Evolutionary conservation across 257 asterid genomes (phyloP).

Genomic region (Perilla frutescens): DNA sequence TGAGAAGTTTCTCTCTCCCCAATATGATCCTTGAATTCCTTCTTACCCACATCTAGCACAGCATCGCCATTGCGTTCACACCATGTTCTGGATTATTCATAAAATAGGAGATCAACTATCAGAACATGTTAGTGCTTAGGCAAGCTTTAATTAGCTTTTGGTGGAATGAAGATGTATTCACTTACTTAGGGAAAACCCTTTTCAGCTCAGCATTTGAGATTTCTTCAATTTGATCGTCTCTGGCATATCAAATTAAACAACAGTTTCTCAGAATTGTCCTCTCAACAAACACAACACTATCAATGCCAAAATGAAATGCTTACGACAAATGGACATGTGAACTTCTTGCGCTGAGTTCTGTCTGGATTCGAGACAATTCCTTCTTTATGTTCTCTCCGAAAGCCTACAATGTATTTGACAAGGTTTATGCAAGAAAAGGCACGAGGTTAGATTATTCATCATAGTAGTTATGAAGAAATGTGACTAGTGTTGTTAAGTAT

Average conservation of each 20-base stretch:
- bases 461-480: background rate
- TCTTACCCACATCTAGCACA: slow-evolving; percentile 54
- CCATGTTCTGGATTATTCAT: slow-evolving; percentile 46
- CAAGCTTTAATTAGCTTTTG: background rate
- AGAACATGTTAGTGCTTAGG: background rate
- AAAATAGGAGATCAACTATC: background rate
- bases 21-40: slow-evolving; percentile 61
- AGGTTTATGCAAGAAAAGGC: background rate
- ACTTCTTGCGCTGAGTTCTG: slow-evolving; percentile 52
- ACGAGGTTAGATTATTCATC: too few species aligned
- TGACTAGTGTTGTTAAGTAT: background rate
- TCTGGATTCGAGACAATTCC: slow-evolving; percentile 59
- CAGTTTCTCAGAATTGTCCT: background rate
- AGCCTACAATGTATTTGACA: slow-evolving; percentile 43
- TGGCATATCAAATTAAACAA: slow-evolving; percentile 34
- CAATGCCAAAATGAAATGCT: slow-evolving; percentile 37
- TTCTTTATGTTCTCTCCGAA: slow-evolving; percentile 62
- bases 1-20: slow-evolving; percentile 46
- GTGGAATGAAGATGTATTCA: background rate
- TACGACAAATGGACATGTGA: slow-evolving; percentile 52
- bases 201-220: slow-evolving; percentile 65
- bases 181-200: slow-evolving; percentile 63
- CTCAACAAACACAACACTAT: background rate
- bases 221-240: slow-evolving; percentile 61
- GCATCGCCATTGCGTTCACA: slow-evolving; percentile 57